A percentile compares a stretch with the other conserved stretches of the same genome.
These are phyloP conservation scores for Fraxinus sp. DNA, from an alignment of 305 asterid species.

Conservation along the genomic window DNA sequence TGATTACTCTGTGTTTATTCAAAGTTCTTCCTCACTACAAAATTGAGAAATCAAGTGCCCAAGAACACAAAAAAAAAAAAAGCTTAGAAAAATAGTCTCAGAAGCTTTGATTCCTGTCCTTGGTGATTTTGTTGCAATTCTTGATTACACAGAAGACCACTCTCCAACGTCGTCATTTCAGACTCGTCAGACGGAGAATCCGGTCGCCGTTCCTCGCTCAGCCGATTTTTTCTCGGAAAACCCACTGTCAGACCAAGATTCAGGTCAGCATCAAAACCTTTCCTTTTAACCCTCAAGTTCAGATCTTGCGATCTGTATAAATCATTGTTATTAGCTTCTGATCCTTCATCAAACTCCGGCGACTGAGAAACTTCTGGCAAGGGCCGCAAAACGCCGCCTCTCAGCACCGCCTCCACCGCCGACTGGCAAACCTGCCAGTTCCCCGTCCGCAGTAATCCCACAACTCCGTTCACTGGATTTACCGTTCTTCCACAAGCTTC, in stretches of 20 bases:
- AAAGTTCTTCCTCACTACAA: background rate
- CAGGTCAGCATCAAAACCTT: slow-evolving; percentile 22
- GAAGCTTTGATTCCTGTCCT: slow-evolving; percentile 36
- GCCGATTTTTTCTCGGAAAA: slow-evolving; percentile 27
- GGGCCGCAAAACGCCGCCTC: slow-evolving; percentile 48
- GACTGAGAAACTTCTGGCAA: slow-evolving; percentile 28
- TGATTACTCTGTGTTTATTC: background rate
- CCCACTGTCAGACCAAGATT: slow-evolving; percentile 34
- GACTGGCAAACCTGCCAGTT: slow-evolving; percentile 71
- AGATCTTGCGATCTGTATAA: slow-evolving; percentile 25
- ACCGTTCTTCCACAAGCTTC: slow-evolving; percentile 77
- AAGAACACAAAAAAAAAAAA: background rate
- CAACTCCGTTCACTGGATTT: slow-evolving; percentile 67
- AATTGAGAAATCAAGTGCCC: background rate
- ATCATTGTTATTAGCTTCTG: slow-evolving; percentile 4
- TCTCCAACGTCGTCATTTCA: slow-evolving; percentile 55
- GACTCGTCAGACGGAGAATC: slow-evolving; percentile 51
- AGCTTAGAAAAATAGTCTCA: slow-evolving; percentile 36
- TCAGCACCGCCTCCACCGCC: slow-evolving; percentile 69
- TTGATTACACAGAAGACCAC: slow-evolving; percentile 28
- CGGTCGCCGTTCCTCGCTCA: slow-evolving; percentile 35
- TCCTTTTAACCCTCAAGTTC: slow-evolving; percentile 24
- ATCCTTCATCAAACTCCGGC: slow-evolving; percentile 10
- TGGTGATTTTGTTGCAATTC: slow-evolving; percentile 19
- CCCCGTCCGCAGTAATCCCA: slow-evolving; percentile 61